A percentile compares a stretch with the other conserved stretches of the same genome.
Evolutionary conservation across 2,329 filamentous ascomycete genomes (phyloP).

Genomic region (Nemania serpens): DNA sequence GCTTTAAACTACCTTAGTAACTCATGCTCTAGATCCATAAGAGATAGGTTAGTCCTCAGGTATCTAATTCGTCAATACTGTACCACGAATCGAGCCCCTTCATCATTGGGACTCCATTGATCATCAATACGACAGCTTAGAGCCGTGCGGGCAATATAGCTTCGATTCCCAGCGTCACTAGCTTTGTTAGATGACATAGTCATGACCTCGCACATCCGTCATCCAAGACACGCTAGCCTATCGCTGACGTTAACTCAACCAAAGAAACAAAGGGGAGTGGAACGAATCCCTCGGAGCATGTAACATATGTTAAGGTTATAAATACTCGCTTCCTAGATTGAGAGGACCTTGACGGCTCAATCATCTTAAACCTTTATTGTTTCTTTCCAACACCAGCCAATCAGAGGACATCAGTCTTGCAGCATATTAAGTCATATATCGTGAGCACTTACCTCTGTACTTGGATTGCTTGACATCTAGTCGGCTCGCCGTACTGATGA

Average conservation of each 20-base stretch:
- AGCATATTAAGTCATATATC: constrained; percentile 3
- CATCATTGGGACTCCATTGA: no score
- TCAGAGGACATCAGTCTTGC: constrained; percentile 20
- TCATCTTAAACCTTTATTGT: constrained; percentile 11
- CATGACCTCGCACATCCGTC: constrained; percentile 18
- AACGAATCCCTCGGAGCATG: not conserved
- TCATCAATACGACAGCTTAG: no score
- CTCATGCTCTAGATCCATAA: no score
- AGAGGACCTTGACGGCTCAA: constrained; percentile 29
- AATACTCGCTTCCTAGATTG: constrained; percentile 25
- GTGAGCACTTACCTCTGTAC: constrained; percentile 6
- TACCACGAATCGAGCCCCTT: no score
- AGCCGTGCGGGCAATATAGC: not conserved
- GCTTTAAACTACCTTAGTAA: no score
- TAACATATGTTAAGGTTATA: constrained; percentile 14
- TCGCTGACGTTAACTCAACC: not conserved
- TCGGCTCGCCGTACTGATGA: not conserved
- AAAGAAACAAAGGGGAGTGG: not conserved
- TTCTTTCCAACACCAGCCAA: constrained; percentile 29
- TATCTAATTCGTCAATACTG: no score
- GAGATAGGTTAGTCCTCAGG: no score
- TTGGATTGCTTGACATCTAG: no score
- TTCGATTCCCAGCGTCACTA: constrained; percentile 6
- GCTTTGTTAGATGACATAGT: constrained; percentile 6
- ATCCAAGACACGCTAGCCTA: constrained; percentile 6